Conservation (phyloP, 805 yeast species). For the Nematodospora valgi region DNA sequence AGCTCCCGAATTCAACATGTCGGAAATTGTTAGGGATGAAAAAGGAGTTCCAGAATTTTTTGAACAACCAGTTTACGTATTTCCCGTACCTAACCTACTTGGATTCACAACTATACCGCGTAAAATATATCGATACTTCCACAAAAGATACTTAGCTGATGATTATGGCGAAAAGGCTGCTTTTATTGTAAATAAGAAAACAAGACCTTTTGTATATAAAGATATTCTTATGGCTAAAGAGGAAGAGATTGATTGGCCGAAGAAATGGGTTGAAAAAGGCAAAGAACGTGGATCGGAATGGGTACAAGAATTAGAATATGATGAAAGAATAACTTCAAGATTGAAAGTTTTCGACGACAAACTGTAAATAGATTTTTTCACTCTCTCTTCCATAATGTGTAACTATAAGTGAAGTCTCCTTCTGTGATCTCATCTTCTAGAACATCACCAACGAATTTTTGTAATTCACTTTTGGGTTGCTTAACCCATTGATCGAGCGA, state of each 20-base stretch:
- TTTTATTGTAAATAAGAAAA: slow-evolving; percentile 47
- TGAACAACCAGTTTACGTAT: slow-evolving; percentile 74
- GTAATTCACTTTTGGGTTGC: slow-evolving; percentile 31
- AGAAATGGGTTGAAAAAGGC: slow-evolving; percentile 78
- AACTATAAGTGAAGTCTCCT: slow-evolving; percentile 49
- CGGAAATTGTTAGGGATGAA: slow-evolving; percentile 26
- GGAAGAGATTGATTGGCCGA: slow-evolving; percentile 88
- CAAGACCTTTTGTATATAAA: slow-evolving; percentile 50
- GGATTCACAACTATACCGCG: slow-evolving; percentile 79
- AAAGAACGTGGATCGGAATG: slow-evolving; percentile 76
- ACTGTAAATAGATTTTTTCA: slow-evolving; percentile 6
- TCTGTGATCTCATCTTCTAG: slow-evolving; percentile 32
- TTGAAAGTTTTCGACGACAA: slow-evolving; percentile 52
- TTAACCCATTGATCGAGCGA: slow-evolving; percentile 33
- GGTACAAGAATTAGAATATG: slow-evolving; percentile 72
- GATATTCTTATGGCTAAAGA: slow-evolving; percentile 44
- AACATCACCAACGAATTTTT: slow-evolving; percentile 23
- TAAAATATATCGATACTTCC: slow-evolving; percentile 76
- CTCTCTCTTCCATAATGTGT: slow-evolving; percentile 53
- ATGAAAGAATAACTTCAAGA: slow-evolving; percentile 57
- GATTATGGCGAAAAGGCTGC: slow-evolving; percentile 55
- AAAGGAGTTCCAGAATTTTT: slow-evolving; percentile 55
- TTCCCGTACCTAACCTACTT: slow-evolving; percentile 70
- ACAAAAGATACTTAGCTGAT: slow-evolving; percentile 67
- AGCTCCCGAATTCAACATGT: slow-evolving; percentile 58